A percentile compares a stretch with the other conserved stretches of the same genome.
These are phyloP conservation scores for Globisporangium radiosum DNA, from an alignment of 352 stramenopile species.

Conservation along the genomic window DNA sequence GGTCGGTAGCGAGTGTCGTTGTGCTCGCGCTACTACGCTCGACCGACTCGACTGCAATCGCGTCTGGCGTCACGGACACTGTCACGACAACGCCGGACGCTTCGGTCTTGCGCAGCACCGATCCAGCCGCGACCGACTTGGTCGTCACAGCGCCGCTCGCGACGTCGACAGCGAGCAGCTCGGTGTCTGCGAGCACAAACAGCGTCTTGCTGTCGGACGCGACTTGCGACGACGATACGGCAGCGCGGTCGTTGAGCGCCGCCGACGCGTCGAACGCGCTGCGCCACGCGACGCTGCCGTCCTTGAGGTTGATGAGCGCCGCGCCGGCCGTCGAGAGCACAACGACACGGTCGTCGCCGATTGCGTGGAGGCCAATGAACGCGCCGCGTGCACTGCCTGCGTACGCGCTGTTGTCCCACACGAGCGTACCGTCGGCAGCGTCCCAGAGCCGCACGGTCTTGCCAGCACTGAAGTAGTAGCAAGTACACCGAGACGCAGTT, in stretches of 20 bases:
- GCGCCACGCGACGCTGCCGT: conserved; percentile 40
- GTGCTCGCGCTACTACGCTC: conserved; percentile 8
- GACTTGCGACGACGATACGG: conserved; percentile 25
- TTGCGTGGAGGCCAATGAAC: conserved; percentile 36
- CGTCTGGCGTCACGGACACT: conserved; percentile 11
- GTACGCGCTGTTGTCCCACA: conserved; percentile 58
- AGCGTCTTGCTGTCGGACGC: conserved; percentile 36
- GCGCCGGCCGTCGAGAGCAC: conserved; percentile 40
- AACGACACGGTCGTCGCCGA: conserved; percentile 40
- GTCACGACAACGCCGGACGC: conserved; percentile 8
- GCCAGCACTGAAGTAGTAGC: conserved; percentile 20
- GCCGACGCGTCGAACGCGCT: conserved; percentile 25
- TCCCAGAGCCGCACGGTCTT: conserved; percentile 73
- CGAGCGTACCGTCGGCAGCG: conserved; percentile 38
- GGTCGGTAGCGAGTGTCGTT: conserved; percentile 2
- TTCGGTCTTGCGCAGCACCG: conserved; percentile 15
- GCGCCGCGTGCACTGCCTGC: conserved; percentile 13
- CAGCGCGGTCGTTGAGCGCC: conserved; percentile 1
- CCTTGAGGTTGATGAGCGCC: conserved; percentile 50
- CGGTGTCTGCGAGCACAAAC: conserved; percentile 36
- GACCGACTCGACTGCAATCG: conserved; percentile 11
- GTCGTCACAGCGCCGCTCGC: conserved; percentile 17
- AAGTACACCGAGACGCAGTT: not conserved
- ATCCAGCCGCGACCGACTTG: conserved; percentile 1
- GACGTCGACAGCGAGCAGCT: conserved; percentile 40